Conservation (phyloP, 225 moss, liverwort and hornwort species). For the Bryoerythrophyllum caledonicum region DNA sequence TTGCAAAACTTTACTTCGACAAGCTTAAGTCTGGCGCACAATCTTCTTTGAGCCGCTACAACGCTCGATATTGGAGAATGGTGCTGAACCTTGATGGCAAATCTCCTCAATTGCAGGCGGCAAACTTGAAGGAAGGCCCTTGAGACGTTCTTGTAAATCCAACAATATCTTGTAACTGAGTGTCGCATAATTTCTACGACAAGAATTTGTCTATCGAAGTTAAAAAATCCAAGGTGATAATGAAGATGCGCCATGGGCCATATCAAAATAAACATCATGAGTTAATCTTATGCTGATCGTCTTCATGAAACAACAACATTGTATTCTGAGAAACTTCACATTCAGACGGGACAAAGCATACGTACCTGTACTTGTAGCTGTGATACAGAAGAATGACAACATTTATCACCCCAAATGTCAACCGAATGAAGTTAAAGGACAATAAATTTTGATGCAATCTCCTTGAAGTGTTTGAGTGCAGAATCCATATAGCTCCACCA, state of each 20-base stretch:
- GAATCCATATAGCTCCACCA: slow-evolving; percentile 69
- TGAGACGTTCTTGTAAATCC: slow-evolving; percentile 56
- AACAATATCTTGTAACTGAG: slow-evolving; percentile 69
- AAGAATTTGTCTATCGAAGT: background rate
- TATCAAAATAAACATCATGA: background rate
- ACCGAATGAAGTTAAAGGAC: slow-evolving; percentile 42
- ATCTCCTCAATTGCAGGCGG: slow-evolving; percentile 32
- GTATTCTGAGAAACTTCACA: background rate
- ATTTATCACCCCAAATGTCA: slow-evolving; percentile 42
- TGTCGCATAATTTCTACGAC: slow-evolving; percentile 54
- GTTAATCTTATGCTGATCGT: background rate
- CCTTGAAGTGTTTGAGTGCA: slow-evolving; percentile 33
- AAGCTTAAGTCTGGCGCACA: slow-evolving; percentile 57
- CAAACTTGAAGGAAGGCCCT: slow-evolving; percentile 24
- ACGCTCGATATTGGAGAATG: slow-evolving; percentile 38
- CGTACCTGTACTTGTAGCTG: slow-evolving; percentile 56
- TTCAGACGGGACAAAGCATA: background rate
- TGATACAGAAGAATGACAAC: slow-evolving; percentile 53
- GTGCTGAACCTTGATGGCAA: slow-evolving; percentile 31
- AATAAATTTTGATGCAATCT: slow-evolving; percentile 33
- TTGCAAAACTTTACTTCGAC: slow-evolving; percentile 57
- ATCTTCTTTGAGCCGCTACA: slow-evolving; percentile 53
- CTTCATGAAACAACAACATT: background rate
- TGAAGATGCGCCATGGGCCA: background rate
- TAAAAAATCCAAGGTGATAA: background rate